Evolutionary conservation across 176 grass and related monocot genomes (phyloP).

Genomic region (Guadua angustifolia): DNA sequence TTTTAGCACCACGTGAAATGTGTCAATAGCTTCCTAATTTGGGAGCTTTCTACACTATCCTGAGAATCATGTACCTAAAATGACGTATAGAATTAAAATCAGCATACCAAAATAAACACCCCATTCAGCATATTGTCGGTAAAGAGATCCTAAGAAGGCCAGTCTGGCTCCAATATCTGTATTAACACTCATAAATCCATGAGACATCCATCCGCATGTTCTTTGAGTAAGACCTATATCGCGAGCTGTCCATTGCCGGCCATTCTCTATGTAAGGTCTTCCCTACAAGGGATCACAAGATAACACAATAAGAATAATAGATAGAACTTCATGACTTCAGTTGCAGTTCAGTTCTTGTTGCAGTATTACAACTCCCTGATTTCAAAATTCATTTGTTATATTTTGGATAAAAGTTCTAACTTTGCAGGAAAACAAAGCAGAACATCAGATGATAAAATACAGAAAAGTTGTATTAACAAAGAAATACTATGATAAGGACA

Average conservation of each 20-base stretch:
- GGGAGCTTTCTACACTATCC: not conserved
- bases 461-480: not conserved
- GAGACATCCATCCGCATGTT: slow-evolving; percentile 80
- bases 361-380: not conserved
- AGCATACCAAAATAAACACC: slow-evolving; percentile 90
- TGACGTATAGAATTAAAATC: not conserved
- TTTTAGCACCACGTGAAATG: not conserved
- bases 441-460: not conserved
- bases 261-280: slow-evolving; percentile 60
- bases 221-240: slow-evolving; percentile 76
- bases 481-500: too few relatives aligned
- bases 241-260: slow-evolving; percentile 59
- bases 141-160: slow-evolving; percentile 73
- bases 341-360: not conserved
- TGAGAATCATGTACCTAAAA: not conserved
- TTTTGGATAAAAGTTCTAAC: not conserved
- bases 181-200: slow-evolving; percentile 95
- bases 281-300: slow-evolving; percentile 55
- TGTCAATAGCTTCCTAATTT: slow-evolving; percentile 3
- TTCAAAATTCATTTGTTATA: not conserved
- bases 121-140: slow-evolving; percentile 81
- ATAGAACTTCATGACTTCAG: not conserved
- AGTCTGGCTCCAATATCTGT: slow-evolving; percentile 54
- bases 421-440: not conserved
- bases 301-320: slow-evolving; percentile 17